Base-by-base conservation (phyloP, 2,329 filamentous ascomycete genomes). In the Fonsecaea pugnacius region DNA sequence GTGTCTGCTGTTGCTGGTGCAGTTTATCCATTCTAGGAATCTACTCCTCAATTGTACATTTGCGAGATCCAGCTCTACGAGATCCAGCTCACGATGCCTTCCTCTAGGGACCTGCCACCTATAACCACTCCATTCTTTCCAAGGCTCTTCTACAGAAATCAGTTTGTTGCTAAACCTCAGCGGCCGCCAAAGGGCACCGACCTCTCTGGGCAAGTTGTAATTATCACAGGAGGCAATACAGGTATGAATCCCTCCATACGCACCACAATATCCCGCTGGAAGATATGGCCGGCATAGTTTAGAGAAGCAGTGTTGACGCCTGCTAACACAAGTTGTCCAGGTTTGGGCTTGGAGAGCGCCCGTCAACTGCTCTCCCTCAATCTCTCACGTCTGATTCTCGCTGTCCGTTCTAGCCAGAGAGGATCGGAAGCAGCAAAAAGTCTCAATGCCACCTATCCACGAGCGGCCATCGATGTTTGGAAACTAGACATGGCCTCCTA, bases 191-290 rank as follows among this genome's bases (percentile, higher is more conserved):
- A 57, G 33, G 21, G 32, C 18, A 69, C 67, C 32, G 43, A 62
- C 38, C 66, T 81, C 14, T 69, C 73, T 1, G 74, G 75, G 1
- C 73, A 79, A 62, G 77, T 77, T 0, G 79, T 79, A 53, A 80
- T 85, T 46, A 74, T 85, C 14, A 84, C 83, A 0, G 84, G 84
- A 1, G 73, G 77, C 21, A 85, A 83, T 64, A 72, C 70, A 0
- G 56, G 56, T 46, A 48, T 50, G 55, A 5, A 10, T 14, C 14
- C 10, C 7, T 9, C 32, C 3, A 12, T 4, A 18, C 18, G 16
- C 3, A 18, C 8, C 38, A 16, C 18, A 43, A 7, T 18, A 2
- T 43, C 2, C 8, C 5, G 6, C 16, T 3, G 6, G 38, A 2
- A n/a, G 16, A 18, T 5, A 18, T 18, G 16, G 9, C 9, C 6